These are phyloP conservation scores for Lodderomyces oxycetoniae DNA, from an alignment of 1,139 yeast species.

Conservation along the genomic window DNA sequence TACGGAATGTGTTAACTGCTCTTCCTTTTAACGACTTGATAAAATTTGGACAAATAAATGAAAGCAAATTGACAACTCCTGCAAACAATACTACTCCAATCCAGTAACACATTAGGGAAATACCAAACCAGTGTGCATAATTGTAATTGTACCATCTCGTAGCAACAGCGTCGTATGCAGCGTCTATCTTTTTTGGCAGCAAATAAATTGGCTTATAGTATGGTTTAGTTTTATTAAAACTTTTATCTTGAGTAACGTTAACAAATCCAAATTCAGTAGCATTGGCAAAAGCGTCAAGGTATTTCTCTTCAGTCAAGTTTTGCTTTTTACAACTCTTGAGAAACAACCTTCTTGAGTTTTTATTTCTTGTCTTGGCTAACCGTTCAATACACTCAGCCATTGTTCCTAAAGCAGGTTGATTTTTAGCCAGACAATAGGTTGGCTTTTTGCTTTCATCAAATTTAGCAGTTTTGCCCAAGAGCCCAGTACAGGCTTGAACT, in stretches of 20 bases:
- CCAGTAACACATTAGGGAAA: conserved; percentile 46
- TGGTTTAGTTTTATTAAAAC: conserved; percentile 22
- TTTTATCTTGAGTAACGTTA: conserved; percentile 22
- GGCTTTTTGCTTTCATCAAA: conserved; percentile 16
- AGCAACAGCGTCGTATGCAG: conserved; percentile 35
- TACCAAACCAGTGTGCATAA: conserved; percentile 47
- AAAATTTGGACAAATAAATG: conserved; percentile 32
- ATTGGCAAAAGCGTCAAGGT: conserved; percentile 31
- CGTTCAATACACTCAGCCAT: conserved; percentile 32
- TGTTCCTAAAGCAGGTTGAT: conserved; percentile 38
- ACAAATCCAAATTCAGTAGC: conserved; percentile 31
- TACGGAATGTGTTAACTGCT: conserved; percentile 36
- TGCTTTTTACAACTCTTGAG: conserved; percentile 21
- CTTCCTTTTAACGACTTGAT: conserved; percentile 29
- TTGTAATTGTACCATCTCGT: conserved; percentile 39
- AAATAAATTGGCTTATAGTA: conserved; percentile 31
- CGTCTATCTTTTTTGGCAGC: conserved; percentile 19
- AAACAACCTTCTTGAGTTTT: conserved; percentile 24
- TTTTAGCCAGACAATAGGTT: conserved; percentile 29
- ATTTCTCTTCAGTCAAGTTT: conserved; percentile 26
- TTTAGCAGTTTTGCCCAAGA: conserved; percentile 22
- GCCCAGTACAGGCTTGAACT: conserved; percentile 26
- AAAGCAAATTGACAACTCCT: conserved; percentile 33
- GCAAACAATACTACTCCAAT: conserved; percentile 41
- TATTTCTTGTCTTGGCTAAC: conserved; percentile 17